Evolutionary conservation across 306 rosid genomes (phyloP).

Genomic region (Pyrus betulifolia): DNA sequence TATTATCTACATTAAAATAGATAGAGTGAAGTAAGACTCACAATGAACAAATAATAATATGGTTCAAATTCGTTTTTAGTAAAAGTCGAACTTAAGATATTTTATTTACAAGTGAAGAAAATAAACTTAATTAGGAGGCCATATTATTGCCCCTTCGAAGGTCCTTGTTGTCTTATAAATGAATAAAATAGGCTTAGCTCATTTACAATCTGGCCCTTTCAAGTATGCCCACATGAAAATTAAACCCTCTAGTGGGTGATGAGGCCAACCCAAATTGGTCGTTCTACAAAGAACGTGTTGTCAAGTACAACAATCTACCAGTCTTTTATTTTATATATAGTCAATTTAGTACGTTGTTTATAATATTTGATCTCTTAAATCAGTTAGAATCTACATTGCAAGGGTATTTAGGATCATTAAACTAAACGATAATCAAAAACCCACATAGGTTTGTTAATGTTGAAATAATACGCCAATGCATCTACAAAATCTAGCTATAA

Average conservation of each 20-base stretch:
- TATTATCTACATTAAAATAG: too few relatives aligned
- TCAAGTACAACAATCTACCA: too few relatives aligned
- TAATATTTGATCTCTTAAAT: too few relatives aligned
- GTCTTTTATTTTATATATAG: too few relatives aligned
- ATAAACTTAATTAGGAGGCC: background rate
- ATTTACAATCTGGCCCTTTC: background rate
- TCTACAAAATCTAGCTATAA: too few relatives aligned
- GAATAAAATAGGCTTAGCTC: background rate
- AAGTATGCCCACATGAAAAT: background rate
- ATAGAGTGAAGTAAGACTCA: rapidly evolving
- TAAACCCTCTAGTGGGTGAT: background rate
- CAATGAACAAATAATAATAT: rapidly evolving
- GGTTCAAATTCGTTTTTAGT: too few relatives aligned
- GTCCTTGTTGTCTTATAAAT: background rate
- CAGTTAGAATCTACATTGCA: too few relatives aligned
- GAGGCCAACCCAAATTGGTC: background rate
- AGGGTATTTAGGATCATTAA: too few relatives aligned
- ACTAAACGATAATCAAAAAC: too few relatives aligned
- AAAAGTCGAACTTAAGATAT: rapidly evolving
- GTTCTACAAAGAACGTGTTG: too few relatives aligned
- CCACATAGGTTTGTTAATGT: background rate
- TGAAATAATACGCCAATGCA: background rate
- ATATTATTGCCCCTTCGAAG: background rate
- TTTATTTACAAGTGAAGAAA: too few relatives aligned
- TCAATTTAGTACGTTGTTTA: too few relatives aligned